phyloP scores from a whole-genome alignment of 805 yeast species.

The Sugiyamaella smithiae region DNA sequence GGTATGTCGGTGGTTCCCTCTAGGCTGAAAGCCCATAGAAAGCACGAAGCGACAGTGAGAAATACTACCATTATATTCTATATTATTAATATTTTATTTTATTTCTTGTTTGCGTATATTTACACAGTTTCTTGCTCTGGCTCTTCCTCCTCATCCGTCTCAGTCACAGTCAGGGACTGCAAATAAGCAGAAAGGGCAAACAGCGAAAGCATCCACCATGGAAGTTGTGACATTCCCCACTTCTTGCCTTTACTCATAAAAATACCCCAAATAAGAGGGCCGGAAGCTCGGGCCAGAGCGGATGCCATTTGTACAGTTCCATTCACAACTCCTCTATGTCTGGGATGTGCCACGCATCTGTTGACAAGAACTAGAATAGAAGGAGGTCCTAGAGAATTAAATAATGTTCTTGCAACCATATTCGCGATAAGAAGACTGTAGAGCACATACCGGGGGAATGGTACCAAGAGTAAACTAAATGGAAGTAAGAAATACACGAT shows the following conservation, averaged over 20 bases:
- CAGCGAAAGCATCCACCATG: constrained; percentile 26
- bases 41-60: no score
- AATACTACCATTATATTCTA: no score
- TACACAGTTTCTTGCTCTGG: constrained; percentile 1
- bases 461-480: constrained; percentile 43
- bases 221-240: constrained; percentile 19
- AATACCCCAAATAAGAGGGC: constrained; percentile 56
- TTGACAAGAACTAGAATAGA: constrained; percentile 52
- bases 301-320: constrained; percentile 54
- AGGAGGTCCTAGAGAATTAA: constrained; percentile 50
- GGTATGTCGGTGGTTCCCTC: no score
- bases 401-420: constrained; percentile 37
- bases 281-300: constrained; percentile 54
- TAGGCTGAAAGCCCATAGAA: no score
- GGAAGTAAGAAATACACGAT: constrained; percentile 47
- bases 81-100: no score
- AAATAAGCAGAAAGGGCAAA: constrained; percentile 9
- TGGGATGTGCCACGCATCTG: constrained; percentile 49
- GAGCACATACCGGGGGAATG: constrained; percentile 26
- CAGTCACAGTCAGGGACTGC: constrained; percentile 31
- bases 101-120: no score
- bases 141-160: constrained; percentile 21
- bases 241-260: constrained; percentile 39
- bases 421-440: constrained; percentile 27
- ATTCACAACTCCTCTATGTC: constrained; percentile 54